These are phyloP conservation scores for Colletotrichum scovillei DNA, from an alignment of 2,329 filamentous ascomycete species.

Conservation along the genomic window DNA sequence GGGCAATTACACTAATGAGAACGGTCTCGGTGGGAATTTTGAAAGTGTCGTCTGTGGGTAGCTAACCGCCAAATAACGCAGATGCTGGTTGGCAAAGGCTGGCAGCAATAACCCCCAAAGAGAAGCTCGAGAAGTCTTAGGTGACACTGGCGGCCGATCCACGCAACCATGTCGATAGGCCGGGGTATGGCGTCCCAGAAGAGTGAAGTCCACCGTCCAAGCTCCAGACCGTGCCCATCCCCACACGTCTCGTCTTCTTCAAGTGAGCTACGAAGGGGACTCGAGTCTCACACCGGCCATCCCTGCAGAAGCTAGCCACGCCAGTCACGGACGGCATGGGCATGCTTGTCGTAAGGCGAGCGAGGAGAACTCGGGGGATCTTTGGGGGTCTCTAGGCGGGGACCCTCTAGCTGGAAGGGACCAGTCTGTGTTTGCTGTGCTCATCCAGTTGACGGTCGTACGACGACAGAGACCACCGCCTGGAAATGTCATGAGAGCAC, in stretches of 20 bases:
- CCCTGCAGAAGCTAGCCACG: conserved; percentile 23
- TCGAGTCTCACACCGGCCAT: background rate
- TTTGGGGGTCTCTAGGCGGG: background rate
- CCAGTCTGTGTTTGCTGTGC: background rate
- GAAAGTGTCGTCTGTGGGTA: conserved; percentile 17
- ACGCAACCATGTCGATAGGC: conserved; percentile 12
- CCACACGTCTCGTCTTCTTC: conserved; percentile 32
- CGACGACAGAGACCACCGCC: conserved; percentile 1
- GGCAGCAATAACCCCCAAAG: background rate
- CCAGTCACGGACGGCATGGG: conserved; percentile 22
- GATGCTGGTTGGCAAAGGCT: conserved; percentile 3
- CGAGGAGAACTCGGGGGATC: conserved; percentile 9
- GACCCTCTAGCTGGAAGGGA: background rate
- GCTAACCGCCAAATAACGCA: background rate
- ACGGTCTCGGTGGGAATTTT: background rate
- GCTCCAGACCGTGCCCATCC: conserved; percentile 33
- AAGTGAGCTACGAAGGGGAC: conserved; percentile 1
- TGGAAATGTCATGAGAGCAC: conserved; percentile 10
- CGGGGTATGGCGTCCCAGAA: conserved; percentile 24
- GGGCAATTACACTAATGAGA: conserved; percentile 10
- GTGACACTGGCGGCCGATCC: conserved; percentile 30
- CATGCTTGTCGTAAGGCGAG: conserved; percentile 24
- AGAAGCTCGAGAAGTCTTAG: conserved; percentile 4
- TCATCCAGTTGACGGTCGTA: conserved; percentile 4
- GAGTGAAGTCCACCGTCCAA: conserved; percentile 9